These are phyloP conservation scores for Vitis hybrid DNA, from an alignment of 177 flowering plant species.

Conservation along the genomic window DNA sequence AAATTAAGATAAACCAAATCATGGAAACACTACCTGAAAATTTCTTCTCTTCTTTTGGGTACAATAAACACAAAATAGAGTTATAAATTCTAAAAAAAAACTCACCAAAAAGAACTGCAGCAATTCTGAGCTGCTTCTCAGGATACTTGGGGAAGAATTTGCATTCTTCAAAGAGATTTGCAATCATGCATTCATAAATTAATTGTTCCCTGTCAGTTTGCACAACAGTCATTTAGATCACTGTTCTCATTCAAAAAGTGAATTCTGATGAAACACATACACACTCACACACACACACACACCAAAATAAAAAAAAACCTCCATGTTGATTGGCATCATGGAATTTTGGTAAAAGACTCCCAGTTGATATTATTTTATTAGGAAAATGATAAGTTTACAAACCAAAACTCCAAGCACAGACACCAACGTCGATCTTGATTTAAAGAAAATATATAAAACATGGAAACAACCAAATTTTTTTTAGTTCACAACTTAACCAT, in stretches of 20 bases:
- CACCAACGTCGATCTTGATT: too few relatives aligned
- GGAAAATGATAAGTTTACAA: background rate
- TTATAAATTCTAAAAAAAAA: background rate
- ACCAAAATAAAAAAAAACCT: background rate
- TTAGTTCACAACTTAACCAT: too few relatives aligned
- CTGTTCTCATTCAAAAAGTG: background rate
- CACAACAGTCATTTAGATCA: background rate
- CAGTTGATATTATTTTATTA: background rate
- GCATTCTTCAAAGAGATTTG: conserved; percentile 89
- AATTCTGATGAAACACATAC: background rate
- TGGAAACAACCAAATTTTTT: too few relatives aligned
- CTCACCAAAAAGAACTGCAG: conserved; percentile 92
- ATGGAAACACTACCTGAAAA: background rate
- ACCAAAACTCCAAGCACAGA: background rate
- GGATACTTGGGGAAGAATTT: conserved; percentile 92
- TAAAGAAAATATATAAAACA: too few relatives aligned
- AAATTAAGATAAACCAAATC: background rate
- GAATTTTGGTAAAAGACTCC: background rate
- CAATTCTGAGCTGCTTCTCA: conserved; percentile 84
- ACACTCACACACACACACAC: background rate
- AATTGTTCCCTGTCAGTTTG: conserved; percentile 68
- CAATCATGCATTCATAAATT: conserved; percentile 88
- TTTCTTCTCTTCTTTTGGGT: background rate
- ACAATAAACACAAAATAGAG: background rate
- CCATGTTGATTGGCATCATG: background rate